Evolutionary conservation across 352 stramenopile species (phyloP).

Genomic region (Discostella stelligera): DNA sequence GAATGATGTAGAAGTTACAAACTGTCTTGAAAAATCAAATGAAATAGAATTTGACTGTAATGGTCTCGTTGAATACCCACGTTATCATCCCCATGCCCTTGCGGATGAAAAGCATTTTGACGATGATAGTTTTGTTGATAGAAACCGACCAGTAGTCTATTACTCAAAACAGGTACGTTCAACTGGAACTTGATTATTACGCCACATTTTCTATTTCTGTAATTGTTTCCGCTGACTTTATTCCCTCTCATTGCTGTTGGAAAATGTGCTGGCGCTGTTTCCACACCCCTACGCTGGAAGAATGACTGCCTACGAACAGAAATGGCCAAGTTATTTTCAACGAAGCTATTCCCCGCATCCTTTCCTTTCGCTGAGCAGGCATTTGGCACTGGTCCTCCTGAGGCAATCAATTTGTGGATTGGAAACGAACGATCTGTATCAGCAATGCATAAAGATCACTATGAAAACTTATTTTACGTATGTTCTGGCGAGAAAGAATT

Average conservation of each 20-base stretch:
- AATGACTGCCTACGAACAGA: constrained; percentile 84
- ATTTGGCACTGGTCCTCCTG: constrained; percentile 70
- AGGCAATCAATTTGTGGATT: constrained; percentile 97
- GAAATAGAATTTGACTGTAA: constrained; percentile 13
- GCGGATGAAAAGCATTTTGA: neutral
- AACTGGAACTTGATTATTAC: neutral
- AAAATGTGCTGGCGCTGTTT: neutral
- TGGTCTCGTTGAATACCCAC: constrained; percentile 20
- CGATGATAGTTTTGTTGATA: constrained; percentile 6
- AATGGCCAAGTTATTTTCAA: constrained; percentile 49
- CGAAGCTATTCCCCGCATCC: constrained; percentile 44
- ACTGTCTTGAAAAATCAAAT: constrained; percentile 8
- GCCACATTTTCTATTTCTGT: no score
- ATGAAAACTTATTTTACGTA: constrained; percentile 98
- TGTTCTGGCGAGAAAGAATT: constrained; percentile 94
- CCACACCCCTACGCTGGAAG: neutral
- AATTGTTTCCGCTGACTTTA: no score
- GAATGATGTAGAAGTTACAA: neutral
- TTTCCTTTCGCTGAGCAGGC: constrained; percentile 76
- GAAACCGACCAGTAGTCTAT: constrained; percentile 31
- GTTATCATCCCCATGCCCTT: neutral
- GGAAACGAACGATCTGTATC: constrained; percentile 93
- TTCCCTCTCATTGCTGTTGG: neutral
- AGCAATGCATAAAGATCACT: constrained; percentile 97
- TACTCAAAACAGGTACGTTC: constrained; percentile 51